Conservation (phyloP, 2,329 filamentous ascomycete genomes). For the Zopfia rhizophila region DNA sequence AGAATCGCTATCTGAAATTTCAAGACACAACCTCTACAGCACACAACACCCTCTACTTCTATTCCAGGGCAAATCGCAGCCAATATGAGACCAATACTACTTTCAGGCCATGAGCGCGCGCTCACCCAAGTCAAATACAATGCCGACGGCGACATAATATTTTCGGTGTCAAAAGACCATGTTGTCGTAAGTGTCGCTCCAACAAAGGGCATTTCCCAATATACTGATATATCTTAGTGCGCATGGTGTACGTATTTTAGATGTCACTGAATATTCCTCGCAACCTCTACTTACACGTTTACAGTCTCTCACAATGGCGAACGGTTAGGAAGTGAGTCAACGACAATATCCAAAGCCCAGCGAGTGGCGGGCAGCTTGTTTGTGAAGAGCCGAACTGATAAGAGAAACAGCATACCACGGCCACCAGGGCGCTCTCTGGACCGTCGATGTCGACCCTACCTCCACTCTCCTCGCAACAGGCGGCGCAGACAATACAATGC, state of each 20-base stretch:
- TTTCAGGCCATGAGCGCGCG: slow-evolving; percentile 96
- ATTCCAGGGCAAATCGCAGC: slow-evolving; percentile 20
- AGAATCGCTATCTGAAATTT: slow-evolving; percentile 42
- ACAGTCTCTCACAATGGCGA: slow-evolving; percentile 90
- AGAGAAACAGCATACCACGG: slow-evolving; percentile 77
- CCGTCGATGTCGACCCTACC: slow-evolving; percentile 94
- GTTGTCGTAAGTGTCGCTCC: slow-evolving; percentile 65
- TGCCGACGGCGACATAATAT: slow-evolving; percentile 93
- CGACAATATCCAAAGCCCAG: background rate
- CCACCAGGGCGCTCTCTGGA: slow-evolving; percentile 98
- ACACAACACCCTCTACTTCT: slow-evolving; percentile 24
- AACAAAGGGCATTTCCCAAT: background rate
- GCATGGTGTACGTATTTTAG: slow-evolving; percentile 73
- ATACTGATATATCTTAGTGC: slow-evolving; percentile 60
- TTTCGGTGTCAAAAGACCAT: slow-evolving; percentile 96
- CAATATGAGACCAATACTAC: slow-evolving; percentile 91
- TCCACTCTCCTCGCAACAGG: slow-evolving; percentile 92
- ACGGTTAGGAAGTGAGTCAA: slow-evolving; percentile 74
- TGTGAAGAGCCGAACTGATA: background rate
- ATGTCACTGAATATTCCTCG: background rate
- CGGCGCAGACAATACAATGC: slow-evolving; percentile 97
- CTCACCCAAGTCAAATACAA: slow-evolving; percentile 89
- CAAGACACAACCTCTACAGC: slow-evolving; percentile 31
- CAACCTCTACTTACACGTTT: slow-evolving; percentile 30
- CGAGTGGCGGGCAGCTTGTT: background rate